Percentiles rank a stretch among this genome's conserved stretches.
Evolutionary conservation across 139 green algal genomes (phyloP).

Genomic region (Klebsormidium nitens): DNA sequence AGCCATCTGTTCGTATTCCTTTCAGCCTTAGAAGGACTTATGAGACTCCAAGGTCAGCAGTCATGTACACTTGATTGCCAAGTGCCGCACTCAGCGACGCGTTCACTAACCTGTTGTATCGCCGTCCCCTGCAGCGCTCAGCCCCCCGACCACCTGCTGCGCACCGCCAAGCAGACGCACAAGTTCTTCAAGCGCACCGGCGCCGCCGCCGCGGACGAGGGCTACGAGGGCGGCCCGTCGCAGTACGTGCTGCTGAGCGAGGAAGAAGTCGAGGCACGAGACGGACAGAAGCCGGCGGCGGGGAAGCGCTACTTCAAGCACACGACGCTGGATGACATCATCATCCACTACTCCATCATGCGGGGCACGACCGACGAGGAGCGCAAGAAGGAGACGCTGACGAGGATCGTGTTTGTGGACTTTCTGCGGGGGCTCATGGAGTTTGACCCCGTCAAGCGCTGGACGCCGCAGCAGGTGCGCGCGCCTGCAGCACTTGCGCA

Average conservation of each 20-base stretch:
- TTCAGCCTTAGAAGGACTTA: no score
- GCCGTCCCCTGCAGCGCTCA: constrained; percentile 19
- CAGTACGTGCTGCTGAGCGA: constrained; percentile 11
- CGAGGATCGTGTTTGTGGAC: constrained; percentile 26
- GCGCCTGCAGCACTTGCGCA: no score
- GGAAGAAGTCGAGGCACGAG: constrained; percentile 16
- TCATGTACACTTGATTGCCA: no score
- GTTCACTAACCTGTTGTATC: no score
- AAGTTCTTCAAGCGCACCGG: constrained; percentile 21
- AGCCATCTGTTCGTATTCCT: no score
- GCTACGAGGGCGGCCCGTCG: neutral
- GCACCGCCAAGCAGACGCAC: constrained; percentile 22
- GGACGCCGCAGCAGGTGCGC: constrained; percentile 38
- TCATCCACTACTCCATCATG: constrained; percentile 31
- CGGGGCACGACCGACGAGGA: constrained; percentile 21
- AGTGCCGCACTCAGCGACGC: no score
- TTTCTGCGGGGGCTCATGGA: constrained; percentile 35
- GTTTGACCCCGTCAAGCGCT: constrained; percentile 29
- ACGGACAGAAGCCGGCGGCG: constrained; percentile 18
- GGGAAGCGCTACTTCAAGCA: constrained; percentile 40
- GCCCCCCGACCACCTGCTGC: constrained; percentile 35
- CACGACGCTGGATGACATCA: constrained; percentile 28
- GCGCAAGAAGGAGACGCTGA: constrained; percentile 4
- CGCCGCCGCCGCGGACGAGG: neutral
- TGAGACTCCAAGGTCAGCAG: no score